Evolutionary conservation across 441 rosid species (phyloP), one percentile per base, ranked within the genome.

Genomic region (Populus tomentosa): DNA sequence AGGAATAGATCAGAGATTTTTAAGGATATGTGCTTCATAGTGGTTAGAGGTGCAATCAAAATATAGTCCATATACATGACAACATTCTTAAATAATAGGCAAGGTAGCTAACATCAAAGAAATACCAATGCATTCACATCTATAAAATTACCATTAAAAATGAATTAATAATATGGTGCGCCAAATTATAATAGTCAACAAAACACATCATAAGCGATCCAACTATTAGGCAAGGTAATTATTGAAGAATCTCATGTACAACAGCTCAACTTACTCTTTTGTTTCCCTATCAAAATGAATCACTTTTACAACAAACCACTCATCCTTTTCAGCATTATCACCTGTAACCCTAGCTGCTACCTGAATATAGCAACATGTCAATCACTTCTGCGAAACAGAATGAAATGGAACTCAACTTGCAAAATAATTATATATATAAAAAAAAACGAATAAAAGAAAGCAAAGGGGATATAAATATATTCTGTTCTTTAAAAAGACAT

Each of bases 241-340:
- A 7, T 71, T 67, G 26, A 67, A 75, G 71, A 30, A 61, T 61
- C 74, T 53, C 62, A 70, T 70, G 40, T 32, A 42, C n/a, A 78
- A 7, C 76, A 78, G 62, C 62, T 26, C 53, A 70, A 79, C 98
- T 90, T 87, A 96, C 99, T 91, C 98, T 87, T 86, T 91, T n/a
- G 92, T 89, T 79, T 96, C 97, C 77, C 90, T 87, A 59, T 96
- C 97, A 80, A 96, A 94, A 77, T 91, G 93, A 61, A 89, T 92
- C 35, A 96, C 98, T 89, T 96, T 96, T n/a, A 91, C 97, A 64
- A 96, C 88, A 80, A 89, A 85, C 99, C 99, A 96, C 82, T 92
- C 97, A 32, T 94, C 97, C 81, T 91, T 92, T 59, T 94, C 98
- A 46, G 89, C 98, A 80, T 90, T 86, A 74, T 88, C 98, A 9